A percentile compares a stretch with the other conserved stretches of the same genome.
phyloP scores from a whole-genome alignment of 2,329 filamentous ascomycete species.

The Fusarium verrucosum region DNA sequence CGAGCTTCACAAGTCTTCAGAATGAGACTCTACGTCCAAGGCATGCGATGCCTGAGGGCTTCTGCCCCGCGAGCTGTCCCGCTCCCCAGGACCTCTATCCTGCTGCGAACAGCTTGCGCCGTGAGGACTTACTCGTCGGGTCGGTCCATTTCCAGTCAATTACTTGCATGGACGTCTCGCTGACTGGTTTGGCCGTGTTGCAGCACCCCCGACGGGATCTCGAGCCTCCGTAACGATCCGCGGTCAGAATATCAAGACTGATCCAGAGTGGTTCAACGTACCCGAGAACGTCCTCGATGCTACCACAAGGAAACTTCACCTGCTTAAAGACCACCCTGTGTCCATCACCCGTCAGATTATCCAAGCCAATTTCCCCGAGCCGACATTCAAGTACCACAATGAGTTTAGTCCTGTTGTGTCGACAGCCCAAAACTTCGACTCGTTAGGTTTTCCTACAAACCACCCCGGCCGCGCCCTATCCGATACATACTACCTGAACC shows the following conservation, averaged over 20 bases:
- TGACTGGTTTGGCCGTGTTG: constrained; percentile 33
- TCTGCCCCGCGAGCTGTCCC: constrained; percentile 40
- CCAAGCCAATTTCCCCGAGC: constrained; percentile 82
- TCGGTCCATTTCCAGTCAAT: constrained; percentile 31
- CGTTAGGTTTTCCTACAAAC: constrained; percentile 87
- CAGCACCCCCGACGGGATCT: constrained; percentile 40
- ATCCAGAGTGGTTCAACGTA: constrained; percentile 85
- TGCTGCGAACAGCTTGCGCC: constrained; percentile 38
- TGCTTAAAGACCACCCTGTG: constrained; percentile 90
- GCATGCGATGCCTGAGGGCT: constrained; percentile 44
- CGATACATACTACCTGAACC: constrained; percentile 96
- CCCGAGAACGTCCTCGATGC: constrained; percentile 78
- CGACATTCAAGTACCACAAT: constrained; percentile 80
- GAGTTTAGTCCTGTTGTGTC: constrained; percentile 84
- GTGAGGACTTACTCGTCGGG: constrained; percentile 42
- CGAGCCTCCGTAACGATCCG: constrained; percentile 63
- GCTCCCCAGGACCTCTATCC: constrained; percentile 37
- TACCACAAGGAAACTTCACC: constrained; percentile 81
- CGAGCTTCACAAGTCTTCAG: constrained; percentile 19
- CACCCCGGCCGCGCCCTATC: constrained; percentile 87
- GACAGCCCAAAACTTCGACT: constrained; percentile 91
- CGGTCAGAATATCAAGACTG: constrained; percentile 64
- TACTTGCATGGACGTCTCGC: constrained; percentile 22
- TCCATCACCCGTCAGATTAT: constrained; percentile 92
- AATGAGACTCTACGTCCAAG: constrained; percentile 42